Evolutionary conservation across 2,329 filamentous ascomycete species (phyloP), one percentile per base, ranked within the genome.

Genomic region (Scedosporium aurantiacum): DNA sequence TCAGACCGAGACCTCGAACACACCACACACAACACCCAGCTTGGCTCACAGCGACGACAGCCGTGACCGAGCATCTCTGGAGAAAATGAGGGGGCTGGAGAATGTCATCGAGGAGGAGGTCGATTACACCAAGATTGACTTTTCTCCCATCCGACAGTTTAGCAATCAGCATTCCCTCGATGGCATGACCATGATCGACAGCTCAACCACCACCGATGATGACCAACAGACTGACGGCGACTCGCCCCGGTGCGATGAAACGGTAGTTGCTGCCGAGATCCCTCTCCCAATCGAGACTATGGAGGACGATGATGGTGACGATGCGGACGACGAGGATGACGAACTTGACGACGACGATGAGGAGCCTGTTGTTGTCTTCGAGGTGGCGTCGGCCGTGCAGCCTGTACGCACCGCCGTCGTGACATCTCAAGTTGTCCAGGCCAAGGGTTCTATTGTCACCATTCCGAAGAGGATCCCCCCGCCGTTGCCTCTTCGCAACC

Each of bases 391-490:
- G 2, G 78, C 82, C 16, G 77, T 80, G 21, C 79, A 83, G 63
- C 80, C 81, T 16, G 75, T 83, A 16, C 68, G 71, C 47, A 81
- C 84, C 60, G 81, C 84, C 47, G 78, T 50, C 14, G 76, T 84
- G 57, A 81, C 82, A 2, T 84, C 88, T 1, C 84, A 88, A 60
- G 81, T 85, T 61, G 84, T 91, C 62, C 80, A 82, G 32, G 87
- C 85, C 45, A 88, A 89, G 69, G 90, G 91, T 25, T 87, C 88
- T 58, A 78, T 97, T 58, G 90, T 97, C 28, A 91, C 85, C 55
- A 96, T 97, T 63, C 85, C 89, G 12, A 95, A 93, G 74, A 83
- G 91, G 41, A 74, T 86, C 1, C 84, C 90, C 1, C 91, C 92
- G 1, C 85, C 89, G 7, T 80, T 96, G 12, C 92, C 92, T 1